Conservation (phyloP, 352 stramenopile genomes). For the Globisporangium nagaii region DNA sequence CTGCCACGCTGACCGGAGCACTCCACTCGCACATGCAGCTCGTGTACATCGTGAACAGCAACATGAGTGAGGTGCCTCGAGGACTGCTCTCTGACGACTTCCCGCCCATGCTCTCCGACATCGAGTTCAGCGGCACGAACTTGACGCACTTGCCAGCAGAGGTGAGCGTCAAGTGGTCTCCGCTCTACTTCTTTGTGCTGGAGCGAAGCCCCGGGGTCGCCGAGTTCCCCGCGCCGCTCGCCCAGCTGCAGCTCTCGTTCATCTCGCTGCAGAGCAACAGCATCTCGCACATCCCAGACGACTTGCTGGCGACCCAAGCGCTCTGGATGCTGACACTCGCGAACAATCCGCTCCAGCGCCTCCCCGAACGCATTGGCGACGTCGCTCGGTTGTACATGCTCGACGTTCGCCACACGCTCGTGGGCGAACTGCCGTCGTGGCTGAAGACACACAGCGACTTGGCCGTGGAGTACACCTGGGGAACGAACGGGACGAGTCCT, state of each 20-base stretch:
- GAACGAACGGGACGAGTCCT: neutral
- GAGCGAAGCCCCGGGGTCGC: neutral
- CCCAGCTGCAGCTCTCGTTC: neutral
- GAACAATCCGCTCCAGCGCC: neutral
- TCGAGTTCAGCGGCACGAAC: constrained; percentile 35
- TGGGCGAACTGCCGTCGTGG: neutral
- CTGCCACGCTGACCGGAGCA: constrained; percentile 14
- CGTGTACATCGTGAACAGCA: constrained; percentile 25
- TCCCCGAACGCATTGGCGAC: neutral
- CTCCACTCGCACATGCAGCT: constrained; percentile 17
- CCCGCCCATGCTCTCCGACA: constrained; percentile 22
- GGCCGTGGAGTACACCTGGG: neutral
- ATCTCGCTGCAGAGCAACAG: neutral
- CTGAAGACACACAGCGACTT: neutral
- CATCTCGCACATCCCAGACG: constrained; percentile 1
- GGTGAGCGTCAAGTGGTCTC: neutral
- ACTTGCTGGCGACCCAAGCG: neutral
- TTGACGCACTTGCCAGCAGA: constrained; percentile 16
- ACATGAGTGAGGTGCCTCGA: constrained; percentile 22
- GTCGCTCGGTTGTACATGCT: neutral
- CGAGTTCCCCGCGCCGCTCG: neutral
- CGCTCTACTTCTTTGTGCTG: constrained; percentile 1
- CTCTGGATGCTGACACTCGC: neutral
- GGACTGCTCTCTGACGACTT: constrained; percentile 29
- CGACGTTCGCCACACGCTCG: neutral